phyloP scores from a whole-genome alignment of 2,329 filamentous ascomycete genomes.

The Hansfordia pulvinata region DNA sequence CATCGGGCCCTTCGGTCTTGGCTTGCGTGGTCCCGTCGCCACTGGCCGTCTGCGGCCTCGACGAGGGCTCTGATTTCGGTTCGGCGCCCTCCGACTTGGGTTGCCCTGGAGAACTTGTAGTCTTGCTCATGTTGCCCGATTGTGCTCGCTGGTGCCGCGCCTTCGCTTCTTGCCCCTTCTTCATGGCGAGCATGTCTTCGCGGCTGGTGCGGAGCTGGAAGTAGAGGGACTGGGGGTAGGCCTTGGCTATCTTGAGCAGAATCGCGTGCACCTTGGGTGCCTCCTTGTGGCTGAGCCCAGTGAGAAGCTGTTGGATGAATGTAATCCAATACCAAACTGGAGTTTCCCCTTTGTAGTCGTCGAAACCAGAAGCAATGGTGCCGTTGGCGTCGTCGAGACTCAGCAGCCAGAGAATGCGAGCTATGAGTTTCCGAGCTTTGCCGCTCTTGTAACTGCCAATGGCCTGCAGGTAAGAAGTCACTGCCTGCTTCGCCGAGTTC shows the following conservation, averaged over 20 bases:
- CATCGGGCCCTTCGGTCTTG: conserved; percentile 30
- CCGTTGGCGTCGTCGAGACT: conserved; percentile 85
- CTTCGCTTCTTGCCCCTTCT: conserved; percentile 73
- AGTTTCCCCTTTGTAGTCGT: conserved; percentile 93
- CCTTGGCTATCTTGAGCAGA: conserved; percentile 85
- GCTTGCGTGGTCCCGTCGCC: conserved; percentile 25
- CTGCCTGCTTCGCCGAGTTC: conserved; percentile 74
- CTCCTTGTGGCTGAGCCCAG: conserved; percentile 83
- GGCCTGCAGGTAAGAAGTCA: conserved; percentile 93
- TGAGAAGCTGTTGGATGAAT: conserved; percentile 91
- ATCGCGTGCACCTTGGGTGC: conserved; percentile 76
- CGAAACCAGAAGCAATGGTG: conserved; percentile 72
- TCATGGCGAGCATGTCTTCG: conserved; percentile 86
- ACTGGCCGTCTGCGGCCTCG: conserved; percentile 37
- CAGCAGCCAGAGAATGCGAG: conserved; percentile 86
- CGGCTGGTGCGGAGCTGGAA: conserved; percentile 87
- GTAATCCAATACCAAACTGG: conserved; percentile 99
- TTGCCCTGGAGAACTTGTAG: conserved; percentile 31
- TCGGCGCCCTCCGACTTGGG: conserved; percentile 40
- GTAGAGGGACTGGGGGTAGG: conserved; percentile 90
- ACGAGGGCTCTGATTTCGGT: conserved; percentile 21
- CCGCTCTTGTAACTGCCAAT: conserved; percentile 94
- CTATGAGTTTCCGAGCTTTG: conserved; percentile 87
- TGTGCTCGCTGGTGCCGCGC: conserved; percentile 34
- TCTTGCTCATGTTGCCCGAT: conserved; percentile 27